These are phyloP conservation scores for Lentinula sp. DNA, from an alignment of 768 basidiomycete genomes.

Conservation along the genomic window DNA sequence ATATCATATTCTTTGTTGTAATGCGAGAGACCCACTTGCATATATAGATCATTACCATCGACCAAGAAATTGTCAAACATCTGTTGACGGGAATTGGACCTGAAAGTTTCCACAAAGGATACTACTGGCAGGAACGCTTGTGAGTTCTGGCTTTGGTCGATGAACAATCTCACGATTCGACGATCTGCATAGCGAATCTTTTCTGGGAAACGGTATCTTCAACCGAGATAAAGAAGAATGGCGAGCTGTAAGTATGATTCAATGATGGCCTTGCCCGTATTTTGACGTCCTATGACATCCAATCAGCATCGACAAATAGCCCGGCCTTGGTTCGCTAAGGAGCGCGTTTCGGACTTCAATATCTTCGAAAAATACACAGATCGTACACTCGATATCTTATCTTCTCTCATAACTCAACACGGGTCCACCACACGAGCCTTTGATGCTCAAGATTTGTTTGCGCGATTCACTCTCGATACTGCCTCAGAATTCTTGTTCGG, in stretches of 20 bases:
- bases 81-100: conserved; percentile 37
- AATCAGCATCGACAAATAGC: conserved; percentile 37
- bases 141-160: conserved; percentile 13
- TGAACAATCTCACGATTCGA: neutral
- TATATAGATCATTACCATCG: conserved; percentile 39
- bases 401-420: conserved; percentile 17
- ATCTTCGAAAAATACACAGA: conserved; percentile 34
- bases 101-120: conserved; percentile 36
- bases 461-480: conserved; percentile 34
- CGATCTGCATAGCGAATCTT: conserved; percentile 16
- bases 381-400: conserved; percentile 5
- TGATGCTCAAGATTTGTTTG: conserved; percentile 25
- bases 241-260: neutral
- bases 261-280: neutral
- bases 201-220: conserved; percentile 45
- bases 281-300: neutral
- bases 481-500: conserved; percentile 48
- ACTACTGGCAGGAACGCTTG: conserved; percentile 33
- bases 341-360: conserved; percentile 42
- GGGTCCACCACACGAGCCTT: conserved; percentile 15
- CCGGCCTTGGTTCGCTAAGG: conserved; percentile 42
- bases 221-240: conserved; percentile 42
- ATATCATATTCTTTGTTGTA: conserved; percentile 4
- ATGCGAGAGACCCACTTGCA: neutral
- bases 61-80: conserved; percentile 31